Evolutionary conservation across 2,329 filamentous ascomycete species (phyloP).

Genomic region (Colletotrichum higginsianum): DNA sequence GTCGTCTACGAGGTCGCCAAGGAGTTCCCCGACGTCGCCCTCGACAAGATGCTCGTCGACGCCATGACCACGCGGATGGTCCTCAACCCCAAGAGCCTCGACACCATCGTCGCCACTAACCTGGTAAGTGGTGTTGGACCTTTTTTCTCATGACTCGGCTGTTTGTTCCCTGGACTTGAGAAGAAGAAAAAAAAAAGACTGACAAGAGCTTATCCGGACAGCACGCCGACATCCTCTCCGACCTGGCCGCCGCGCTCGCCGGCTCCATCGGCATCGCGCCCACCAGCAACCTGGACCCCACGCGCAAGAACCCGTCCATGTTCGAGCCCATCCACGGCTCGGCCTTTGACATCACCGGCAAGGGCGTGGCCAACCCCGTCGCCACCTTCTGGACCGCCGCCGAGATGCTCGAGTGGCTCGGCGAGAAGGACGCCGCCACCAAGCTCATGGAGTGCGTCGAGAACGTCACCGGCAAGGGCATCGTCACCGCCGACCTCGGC

Average conservation of each 20-base stretch:
- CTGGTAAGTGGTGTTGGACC: slow-evolving; percentile 52
- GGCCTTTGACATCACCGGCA: slow-evolving; percentile 69
- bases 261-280: slow-evolving; percentile 79
- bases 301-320: slow-evolving; percentile 65
- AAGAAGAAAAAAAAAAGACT: not conserved
- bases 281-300: slow-evolving; percentile 75
- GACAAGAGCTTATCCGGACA: not conserved
- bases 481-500: slow-evolving; percentile 67
- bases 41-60: slow-evolving; percentile 77
- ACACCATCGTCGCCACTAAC: slow-evolving; percentile 76
- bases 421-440: slow-evolving; percentile 62
- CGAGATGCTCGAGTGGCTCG: slow-evolving; percentile 69
- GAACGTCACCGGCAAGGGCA: slow-evolving; percentile 61
- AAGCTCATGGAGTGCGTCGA: slow-evolving; percentile 65
- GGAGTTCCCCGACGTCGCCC: slow-evolving; percentile 72
- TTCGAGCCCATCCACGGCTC: slow-evolving; percentile 72
- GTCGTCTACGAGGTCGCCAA: slow-evolving; percentile 67
- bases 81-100: slow-evolving; percentile 69
- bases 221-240: slow-evolving; percentile 75
- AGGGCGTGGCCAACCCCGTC: slow-evolving; percentile 68
- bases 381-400: slow-evolving; percentile 68
- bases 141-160: too few species aligned
- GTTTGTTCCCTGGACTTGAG: too few species aligned
- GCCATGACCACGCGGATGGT: slow-evolving; percentile 67
- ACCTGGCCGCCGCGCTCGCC: slow-evolving; percentile 77